phyloP scores from a whole-genome alignment of 352 stramenopile genomes.

The Globisporangium iwayamae region DNA sequence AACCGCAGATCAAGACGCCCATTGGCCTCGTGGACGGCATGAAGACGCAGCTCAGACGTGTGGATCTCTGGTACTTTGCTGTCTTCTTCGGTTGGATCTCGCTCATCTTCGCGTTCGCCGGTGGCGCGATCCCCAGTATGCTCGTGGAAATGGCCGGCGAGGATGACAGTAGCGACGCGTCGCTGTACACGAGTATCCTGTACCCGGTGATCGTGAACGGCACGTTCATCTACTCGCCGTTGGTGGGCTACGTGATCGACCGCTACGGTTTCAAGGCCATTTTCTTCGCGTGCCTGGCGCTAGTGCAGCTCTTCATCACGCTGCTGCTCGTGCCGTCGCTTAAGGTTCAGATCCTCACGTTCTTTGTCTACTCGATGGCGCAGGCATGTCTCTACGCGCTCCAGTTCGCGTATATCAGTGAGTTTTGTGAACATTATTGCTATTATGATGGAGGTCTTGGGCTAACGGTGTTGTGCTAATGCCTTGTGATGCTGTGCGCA shows the following conservation, averaged over 20 bases:
- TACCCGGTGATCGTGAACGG: slow-evolving; percentile 78
- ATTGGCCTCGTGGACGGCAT: slow-evolving; percentile 55
- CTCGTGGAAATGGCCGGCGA: slow-evolving; percentile 35
- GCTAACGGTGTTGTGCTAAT: neutral
- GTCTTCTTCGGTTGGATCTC: slow-evolving; percentile 82
- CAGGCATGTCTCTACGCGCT: slow-evolving; percentile 75
- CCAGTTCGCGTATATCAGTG: slow-evolving; percentile 87
- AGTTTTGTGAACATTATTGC: slow-evolving; percentile 12
- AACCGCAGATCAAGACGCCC: slow-evolving; percentile 54
- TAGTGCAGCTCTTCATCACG: slow-evolving; percentile 63
- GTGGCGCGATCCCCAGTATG: slow-evolving; percentile 70
- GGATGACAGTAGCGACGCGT: slow-evolving; percentile 13
- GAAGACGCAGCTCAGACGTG: slow-evolving; percentile 41
- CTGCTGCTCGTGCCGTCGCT: slow-evolving; percentile 65
- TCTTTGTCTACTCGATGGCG: slow-evolving; percentile 72
- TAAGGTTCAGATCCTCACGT: slow-evolving; percentile 53
- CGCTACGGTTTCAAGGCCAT: slow-evolving; percentile 77
- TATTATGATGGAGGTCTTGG: neutral
- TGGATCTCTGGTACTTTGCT: slow-evolving; percentile 76
- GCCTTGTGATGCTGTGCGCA: neutral
- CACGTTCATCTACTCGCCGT: slow-evolving; percentile 74
- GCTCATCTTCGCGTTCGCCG: slow-evolving; percentile 75
- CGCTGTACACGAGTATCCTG: slow-evolving; percentile 61
- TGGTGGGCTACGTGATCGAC: slow-evolving; percentile 74
- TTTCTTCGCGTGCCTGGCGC: slow-evolving; percentile 54